Conservation (phyloP, 306 rosid species). For the Malus sieversii region DNA sequence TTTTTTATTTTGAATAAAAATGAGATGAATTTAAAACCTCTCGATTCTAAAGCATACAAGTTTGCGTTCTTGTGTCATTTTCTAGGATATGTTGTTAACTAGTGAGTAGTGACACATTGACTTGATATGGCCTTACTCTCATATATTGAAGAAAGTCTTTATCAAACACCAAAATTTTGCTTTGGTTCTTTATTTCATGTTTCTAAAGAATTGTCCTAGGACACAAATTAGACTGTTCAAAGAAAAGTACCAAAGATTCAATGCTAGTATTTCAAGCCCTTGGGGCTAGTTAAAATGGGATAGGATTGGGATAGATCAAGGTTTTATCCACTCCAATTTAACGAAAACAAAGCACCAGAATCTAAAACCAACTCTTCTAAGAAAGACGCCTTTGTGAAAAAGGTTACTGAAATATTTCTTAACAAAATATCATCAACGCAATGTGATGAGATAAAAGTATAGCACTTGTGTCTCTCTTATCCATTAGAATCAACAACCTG, state of each 20-base stretch:
- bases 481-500: neutral
- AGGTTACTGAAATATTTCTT: neutral
- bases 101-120: neutral
- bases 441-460: neutral
- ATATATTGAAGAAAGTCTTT: neutral
- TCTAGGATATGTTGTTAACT: neutral
- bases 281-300: neutral
- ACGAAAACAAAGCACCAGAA: neutral
- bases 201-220: neutral
- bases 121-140: neutral
- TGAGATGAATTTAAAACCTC: neutral
- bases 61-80: neutral
- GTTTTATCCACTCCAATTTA: neutral
- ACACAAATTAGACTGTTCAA: neutral
- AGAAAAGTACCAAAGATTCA: neutral
- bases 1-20: neutral
- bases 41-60: neutral
- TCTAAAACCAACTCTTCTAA: neutral
- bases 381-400: neutral
- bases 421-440: neutral
- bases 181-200: neutral
- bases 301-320: neutral
- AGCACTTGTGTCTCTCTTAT: neutral
- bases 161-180: neutral
- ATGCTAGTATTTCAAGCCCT: neutral